A percentile compares a stretch with the other conserved stretches of the same genome.
These are phyloP conservation scores for Ilex aquifolium DNA, from an alignment of 257 asterid species.

Conservation along the genomic window DNA sequence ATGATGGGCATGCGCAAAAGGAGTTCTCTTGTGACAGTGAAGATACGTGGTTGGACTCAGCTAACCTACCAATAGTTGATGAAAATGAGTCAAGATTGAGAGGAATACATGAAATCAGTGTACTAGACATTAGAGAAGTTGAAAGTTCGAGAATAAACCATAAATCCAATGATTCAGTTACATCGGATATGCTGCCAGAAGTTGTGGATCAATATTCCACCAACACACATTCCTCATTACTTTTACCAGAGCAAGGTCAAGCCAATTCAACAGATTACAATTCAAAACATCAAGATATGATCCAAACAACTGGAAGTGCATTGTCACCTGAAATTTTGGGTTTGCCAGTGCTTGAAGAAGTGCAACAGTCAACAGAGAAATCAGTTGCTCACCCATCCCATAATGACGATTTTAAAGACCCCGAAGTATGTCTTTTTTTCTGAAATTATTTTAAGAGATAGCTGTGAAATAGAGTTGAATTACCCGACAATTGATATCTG, in stretches of 20 bases:
- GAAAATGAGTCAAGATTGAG: conserved; percentile 32
- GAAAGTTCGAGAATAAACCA: conserved; percentile 30
- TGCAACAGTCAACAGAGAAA: conserved; percentile 3
- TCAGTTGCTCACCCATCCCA: background rate
- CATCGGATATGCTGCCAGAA: conserved; percentile 7
- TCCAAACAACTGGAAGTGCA: conserved; percentile 8
- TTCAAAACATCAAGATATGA: conserved; percentile 3
- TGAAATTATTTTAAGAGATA: background rate
- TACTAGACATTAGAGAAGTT: conserved; percentile 16
- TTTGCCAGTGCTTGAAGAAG: background rate
- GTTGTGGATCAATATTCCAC: conserved; percentile 11
- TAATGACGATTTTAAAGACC: conserved; percentile 4
- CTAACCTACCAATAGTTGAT: conserved; percentile 22
- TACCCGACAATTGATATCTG: too few relatives aligned
- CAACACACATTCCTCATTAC: conserved; percentile 14
- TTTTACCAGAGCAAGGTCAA: conserved; percentile 14
- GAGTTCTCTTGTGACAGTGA: conserved; percentile 21
- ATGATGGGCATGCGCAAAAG: conserved; percentile 28
- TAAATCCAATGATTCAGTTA: conserved; percentile 11
- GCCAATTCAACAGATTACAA: background rate
- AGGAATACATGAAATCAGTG: conserved; percentile 28
- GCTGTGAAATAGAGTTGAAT: too few relatives aligned
- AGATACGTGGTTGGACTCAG: conserved; percentile 26
- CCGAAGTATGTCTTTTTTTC: conserved; percentile 5
- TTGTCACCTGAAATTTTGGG: background rate